A percentile compares a stretch with the other conserved stretches of the same genome.
Evolutionary conservation across 73 alveolate species (phyloP).

Genomic region (Durusdinium trenchii): DNA sequence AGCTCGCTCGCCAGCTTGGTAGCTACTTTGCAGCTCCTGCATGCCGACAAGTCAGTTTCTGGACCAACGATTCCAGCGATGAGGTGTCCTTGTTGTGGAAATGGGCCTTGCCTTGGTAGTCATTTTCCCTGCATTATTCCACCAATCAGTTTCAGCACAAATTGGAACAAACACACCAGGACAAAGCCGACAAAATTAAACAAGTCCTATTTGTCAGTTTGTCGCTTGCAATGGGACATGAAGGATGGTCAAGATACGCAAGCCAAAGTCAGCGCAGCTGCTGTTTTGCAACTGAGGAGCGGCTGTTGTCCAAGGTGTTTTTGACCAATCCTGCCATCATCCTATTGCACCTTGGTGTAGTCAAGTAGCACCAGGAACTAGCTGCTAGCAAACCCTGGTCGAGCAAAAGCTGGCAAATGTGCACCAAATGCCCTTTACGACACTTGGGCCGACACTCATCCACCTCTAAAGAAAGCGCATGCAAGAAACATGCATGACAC

Average conservation of each 20-base stretch:
- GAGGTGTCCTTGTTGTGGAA: constrained; percentile 10
- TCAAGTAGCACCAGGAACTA: too few relatives aligned
- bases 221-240: too few relatives aligned
- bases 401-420: background rate
- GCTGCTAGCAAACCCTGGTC: background rate
- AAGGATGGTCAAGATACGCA: too few relatives aligned
- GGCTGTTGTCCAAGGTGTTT: constrained; percentile 56
- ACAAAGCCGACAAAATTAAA: too few relatives aligned
- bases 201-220: too few relatives aligned
- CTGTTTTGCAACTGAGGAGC: constrained; percentile 7
- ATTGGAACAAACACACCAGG: too few relatives aligned
- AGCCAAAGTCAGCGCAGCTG: too few relatives aligned
- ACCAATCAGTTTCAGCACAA: too few relatives aligned
- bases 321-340: constrained; percentile 89
- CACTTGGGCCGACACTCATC: background rate
- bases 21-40: constrained; percentile 44
- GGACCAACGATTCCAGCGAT: background rate
- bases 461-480: too few relatives aligned
- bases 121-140: too few relatives aligned
- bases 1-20: constrained; percentile 53
- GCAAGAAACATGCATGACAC: too few relatives aligned
- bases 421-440: background rate
- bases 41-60: background rate
- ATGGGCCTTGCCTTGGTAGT: constrained; percentile 21
- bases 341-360: constrained; percentile 38